phyloP scores from a whole-genome alignment of 1,284 basidiomycete genomes.

The Moesziomyces antarcticus region DNA sequence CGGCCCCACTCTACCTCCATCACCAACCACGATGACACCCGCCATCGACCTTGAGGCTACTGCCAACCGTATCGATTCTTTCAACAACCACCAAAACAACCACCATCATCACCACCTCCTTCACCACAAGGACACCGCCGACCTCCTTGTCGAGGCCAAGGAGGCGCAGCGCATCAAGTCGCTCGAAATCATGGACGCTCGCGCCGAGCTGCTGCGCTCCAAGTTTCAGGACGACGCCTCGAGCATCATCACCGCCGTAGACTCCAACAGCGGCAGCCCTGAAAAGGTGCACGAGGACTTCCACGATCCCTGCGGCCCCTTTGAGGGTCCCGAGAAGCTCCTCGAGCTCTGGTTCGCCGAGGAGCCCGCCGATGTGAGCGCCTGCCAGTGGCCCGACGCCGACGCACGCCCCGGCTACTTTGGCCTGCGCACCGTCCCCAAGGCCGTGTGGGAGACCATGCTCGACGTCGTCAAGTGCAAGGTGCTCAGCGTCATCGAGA shows the following conservation, averaged over 20 bases:
- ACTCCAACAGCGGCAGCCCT: conserved; percentile 30
- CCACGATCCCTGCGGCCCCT: conserved; percentile 62
- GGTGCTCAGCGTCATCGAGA: conserved; percentile 88
- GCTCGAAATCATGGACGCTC: conserved; percentile 48
- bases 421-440: conserved; percentile 82
- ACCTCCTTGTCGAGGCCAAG: conserved; percentile 48
- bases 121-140: conserved; percentile 44
- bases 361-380: conserved; percentile 69
- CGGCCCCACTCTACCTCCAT: conserved; percentile 48
- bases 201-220: conserved; percentile 32
- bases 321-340: conserved; percentile 85
- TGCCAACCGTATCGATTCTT: conserved; percentile 44
- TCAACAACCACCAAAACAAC: conserved; percentile 11
- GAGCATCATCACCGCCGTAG: conserved; percentile 41
- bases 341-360: conserved; percentile 96
- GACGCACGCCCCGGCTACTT: conserved; percentile 43
- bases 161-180: conserved; percentile 45
- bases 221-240: conserved; percentile 35
- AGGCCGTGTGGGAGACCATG: conserved; percentile 93
- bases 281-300: conserved; percentile 36
- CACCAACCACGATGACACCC: conserved; percentile 54
- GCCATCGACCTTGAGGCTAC: conserved; percentile 45
- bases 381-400: conserved; percentile 39
- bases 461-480: conserved; percentile 97
- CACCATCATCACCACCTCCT: conserved; percentile 4